Base-by-base conservation (phyloP, 371 early-diverging fungal genomes). In the Mucor saturninus region DNA sequence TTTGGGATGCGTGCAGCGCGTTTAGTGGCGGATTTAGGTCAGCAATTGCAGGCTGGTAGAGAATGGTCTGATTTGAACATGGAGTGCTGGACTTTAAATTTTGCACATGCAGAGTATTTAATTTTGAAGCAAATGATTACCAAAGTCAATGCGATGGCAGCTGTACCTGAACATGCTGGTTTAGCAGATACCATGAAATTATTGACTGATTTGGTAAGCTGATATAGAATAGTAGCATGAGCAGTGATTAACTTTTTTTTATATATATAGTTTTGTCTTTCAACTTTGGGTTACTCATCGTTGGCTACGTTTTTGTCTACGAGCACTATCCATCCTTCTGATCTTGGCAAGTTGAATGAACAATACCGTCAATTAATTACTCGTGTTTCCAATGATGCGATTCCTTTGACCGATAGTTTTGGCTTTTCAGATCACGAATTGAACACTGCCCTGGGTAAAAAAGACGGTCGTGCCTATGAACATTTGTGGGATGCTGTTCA, bases 391-490 rank as follows among this genome's bases (percentile, higher is more conserved):
- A 73, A 69, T 3, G 77, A 88, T 61, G 87, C 85, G 2, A 74
- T 91, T 38, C 80, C 83, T 0, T 72, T 91, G 55, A 86, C 87
- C 9, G 92, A 91, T 55, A 81, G 89, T 2, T 89, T 91, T 75
- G 89, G 82, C 11, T 80, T 89, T 43, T 66, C 86, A 0, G 93
- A 92, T 50, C 72, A 75, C 45, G 77, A 77, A 14, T 76, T 93
- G 30, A 80, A 83, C 57, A 81, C 85, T 30, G 86, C 90, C 14
- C 72, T 93, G 15, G 93, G 90, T 6, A 67, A 75, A 26, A 65
- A 74, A 3, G 88, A 90, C 61, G 93, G 92, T 21, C 67, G 84
- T 55, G 85, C 89, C 1, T 93, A 93, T 68, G 87, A 89, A 64
- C 77, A 68, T 35, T 77, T 91, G 35, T 78, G 88, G 79, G 77